Conservation (phyloP, 495 filamentous ascomycete genomes). For the Staphylotrichum longicolle region DNA sequence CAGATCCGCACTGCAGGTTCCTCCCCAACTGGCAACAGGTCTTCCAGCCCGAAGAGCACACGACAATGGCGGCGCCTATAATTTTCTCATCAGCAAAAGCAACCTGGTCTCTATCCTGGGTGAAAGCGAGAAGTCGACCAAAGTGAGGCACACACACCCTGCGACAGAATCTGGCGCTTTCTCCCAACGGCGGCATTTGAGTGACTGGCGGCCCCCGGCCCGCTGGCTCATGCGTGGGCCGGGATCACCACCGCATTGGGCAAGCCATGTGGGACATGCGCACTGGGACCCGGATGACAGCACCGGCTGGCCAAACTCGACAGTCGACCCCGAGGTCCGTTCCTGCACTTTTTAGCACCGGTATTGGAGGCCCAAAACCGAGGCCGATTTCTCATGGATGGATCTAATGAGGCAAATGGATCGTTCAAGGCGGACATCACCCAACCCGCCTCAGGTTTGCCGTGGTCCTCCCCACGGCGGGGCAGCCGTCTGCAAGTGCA, state of each 20-base stretch:
- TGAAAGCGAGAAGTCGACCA: neutral
- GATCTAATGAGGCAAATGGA: too few species aligned
- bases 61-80: neutral
- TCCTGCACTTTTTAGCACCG: neutral
- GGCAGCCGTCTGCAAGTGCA: neutral
- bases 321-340: too few species aligned
- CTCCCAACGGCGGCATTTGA: constrained; percentile 18
- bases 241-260: constrained; percentile 25
- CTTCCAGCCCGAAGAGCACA: neutral
- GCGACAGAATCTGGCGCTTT: constrained; percentile 9
- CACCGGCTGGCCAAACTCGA: constrained; percentile 1
- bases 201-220: constrained; percentile 21
- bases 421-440: too few species aligned
- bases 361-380: too few species aligned
- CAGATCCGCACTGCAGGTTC: constrained; percentile 25
- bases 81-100: neutral
- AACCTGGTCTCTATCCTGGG: neutral
- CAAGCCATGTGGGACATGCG: constrained; percentile 28
- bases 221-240: constrained; percentile 22
- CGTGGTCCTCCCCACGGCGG: neutral
- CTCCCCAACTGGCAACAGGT: constrained; percentile 25
- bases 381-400: too few species aligned
- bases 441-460: neutral
- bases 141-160: neutral
- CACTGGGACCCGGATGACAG: constrained; percentile 4